Evolutionary conservation across 208 protist species (phyloP).

Genomic region (Acanthamoeba sp.): DNA sequence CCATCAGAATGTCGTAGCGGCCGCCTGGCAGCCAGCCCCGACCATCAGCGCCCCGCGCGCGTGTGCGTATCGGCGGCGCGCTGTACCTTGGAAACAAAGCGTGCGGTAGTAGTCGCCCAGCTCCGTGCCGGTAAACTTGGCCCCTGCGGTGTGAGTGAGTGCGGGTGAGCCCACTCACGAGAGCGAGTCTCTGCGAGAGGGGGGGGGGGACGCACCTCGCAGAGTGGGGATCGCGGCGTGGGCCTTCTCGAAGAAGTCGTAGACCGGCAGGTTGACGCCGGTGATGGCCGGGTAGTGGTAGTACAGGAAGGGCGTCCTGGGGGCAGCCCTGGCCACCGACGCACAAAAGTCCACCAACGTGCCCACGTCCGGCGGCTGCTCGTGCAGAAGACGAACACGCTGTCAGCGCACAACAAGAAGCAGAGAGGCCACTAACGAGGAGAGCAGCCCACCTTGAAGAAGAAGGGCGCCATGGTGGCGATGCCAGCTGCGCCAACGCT

Average conservation of each 20-base stretch:
- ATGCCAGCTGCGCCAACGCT: constrained; percentile 22
- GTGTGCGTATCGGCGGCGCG: neutral
- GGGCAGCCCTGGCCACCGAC: constrained; percentile 1
- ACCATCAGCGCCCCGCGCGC: neutral
- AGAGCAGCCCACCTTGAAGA: constrained; percentile 71
- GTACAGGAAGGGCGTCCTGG: constrained; percentile 58
- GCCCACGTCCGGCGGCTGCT: neutral
- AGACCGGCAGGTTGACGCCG: constrained; percentile 40
- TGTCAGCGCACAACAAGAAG: neutral
- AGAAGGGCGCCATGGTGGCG: constrained; percentile 42
- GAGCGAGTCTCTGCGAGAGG: too few species aligned
- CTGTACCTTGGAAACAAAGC: neutral
- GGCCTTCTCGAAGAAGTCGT: constrained; percentile 39
- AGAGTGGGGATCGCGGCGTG: constrained; percentile 4
- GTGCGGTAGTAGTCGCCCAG: constrained; percentile 40
- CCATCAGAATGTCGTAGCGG: constrained; percentile 32
- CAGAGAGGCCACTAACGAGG: neutral
- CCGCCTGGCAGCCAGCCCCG: neutral
- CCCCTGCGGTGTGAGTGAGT: too few species aligned
- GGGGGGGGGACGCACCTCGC: neutral
- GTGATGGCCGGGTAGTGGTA: constrained; percentile 35
- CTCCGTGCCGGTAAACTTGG: constrained; percentile 20
- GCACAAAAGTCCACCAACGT: constrained; percentile 39
- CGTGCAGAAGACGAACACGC: neutral
- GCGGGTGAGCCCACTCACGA: too few species aligned